Conservation (phyloP, 2,329 filamentous ascomycete genomes). For the Cordyceps farinosa region DNA sequence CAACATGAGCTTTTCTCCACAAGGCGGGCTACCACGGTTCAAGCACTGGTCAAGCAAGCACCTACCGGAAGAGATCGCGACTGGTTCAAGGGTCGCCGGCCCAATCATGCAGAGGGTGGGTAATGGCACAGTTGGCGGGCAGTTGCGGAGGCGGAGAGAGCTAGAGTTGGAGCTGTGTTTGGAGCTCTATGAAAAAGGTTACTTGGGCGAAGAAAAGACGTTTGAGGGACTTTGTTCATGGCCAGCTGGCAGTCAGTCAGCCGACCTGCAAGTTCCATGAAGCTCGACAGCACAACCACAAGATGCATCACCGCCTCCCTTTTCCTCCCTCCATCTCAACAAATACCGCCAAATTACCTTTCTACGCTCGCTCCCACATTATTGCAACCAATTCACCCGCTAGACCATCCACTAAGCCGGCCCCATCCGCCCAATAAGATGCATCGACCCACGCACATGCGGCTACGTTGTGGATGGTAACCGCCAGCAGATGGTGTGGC, state of each 20-base stretch:
- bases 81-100: constrained; percentile 4
- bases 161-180: neutral
- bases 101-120: neutral
- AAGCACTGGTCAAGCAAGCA: neutral
- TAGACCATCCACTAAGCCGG: constrained; percentile 13
- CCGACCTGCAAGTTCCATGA: neutral
- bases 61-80: constrained; percentile 13
- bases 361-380: neutral
- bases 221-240: neutral
- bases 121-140: neutral
- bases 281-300: neutral
- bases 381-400: neutral
- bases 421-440: constrained; percentile 17
- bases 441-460: constrained; percentile 19
- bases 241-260: neutral
- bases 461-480: constrained; percentile 11
- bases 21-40: constrained; percentile 14
- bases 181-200: neutral
- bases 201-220: neutral
- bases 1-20: constrained; percentile 5
- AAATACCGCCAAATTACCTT: neutral
- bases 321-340: neutral
- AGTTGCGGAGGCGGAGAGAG: constrained; percentile 15
- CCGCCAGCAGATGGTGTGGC: neutral
- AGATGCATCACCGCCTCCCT: neutral